phyloP scores from a whole-genome alignment of 2,329 filamentous ascomycete species.

The Exophiala mesophila region DNA sequence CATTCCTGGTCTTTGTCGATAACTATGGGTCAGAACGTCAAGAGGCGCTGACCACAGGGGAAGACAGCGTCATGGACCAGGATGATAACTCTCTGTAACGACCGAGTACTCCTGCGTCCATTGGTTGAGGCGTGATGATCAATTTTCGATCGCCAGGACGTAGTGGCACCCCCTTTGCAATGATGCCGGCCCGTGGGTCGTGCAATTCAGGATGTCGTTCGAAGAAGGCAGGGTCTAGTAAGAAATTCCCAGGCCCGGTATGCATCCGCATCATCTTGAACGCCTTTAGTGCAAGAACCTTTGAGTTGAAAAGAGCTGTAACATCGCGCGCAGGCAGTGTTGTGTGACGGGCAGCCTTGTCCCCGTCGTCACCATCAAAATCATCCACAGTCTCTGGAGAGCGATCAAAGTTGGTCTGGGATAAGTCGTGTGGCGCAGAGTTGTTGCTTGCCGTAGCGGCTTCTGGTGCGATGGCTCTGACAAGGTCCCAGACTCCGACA shows the following conservation, averaged over 20 bases:
- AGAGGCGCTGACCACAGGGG: background rate
- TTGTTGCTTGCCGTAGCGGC: constrained; percentile 1
- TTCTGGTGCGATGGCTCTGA: constrained; percentile 12
- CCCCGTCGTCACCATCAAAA: constrained; percentile 3
- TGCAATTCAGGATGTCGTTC: constrained; percentile 12
- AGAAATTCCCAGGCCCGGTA: constrained; percentile 8
- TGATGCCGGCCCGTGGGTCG: constrained; percentile 1
- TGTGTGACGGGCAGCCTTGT: background rate
- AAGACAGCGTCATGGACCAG: constrained; percentile 5
- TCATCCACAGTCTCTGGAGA: constrained; percentile 5
- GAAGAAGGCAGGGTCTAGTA: constrained; percentile 12
- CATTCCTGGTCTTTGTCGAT: too few species aligned
- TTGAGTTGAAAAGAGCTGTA: constrained; percentile 6
- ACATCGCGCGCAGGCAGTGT: constrained; percentile 7
- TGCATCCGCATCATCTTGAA: constrained; percentile 16
- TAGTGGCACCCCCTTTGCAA: constrained; percentile 11
- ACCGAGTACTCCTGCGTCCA: constrained; percentile 5
- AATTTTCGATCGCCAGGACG: constrained; percentile 1
- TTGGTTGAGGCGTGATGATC: constrained; percentile 2
- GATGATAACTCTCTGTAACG: constrained; percentile 9
- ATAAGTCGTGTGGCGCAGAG: background rate
- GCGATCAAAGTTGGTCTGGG: constrained; percentile 3
- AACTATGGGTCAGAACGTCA: constrained; percentile 1
- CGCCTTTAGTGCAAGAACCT: constrained; percentile 6
- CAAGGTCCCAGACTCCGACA: constrained; percentile 15